phyloP scores from a whole-genome alignment of 78 protist species.

The Emiliania huxleyi region DNA sequence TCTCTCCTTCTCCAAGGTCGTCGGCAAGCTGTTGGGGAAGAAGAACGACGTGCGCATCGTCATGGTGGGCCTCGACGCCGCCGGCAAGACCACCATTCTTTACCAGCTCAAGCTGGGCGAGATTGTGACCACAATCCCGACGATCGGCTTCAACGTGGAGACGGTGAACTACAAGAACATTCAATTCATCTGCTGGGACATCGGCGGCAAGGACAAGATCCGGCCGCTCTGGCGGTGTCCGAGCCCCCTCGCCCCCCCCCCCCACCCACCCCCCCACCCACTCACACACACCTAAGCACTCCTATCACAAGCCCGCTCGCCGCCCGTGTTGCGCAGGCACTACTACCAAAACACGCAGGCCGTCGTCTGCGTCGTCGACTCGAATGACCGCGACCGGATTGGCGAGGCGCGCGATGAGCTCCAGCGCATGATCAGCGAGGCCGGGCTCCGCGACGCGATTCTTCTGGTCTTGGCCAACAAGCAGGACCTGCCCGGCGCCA shows the following conservation, averaged over 20 bases:
- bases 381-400: slow-evolving; percentile 83
- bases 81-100: too few species aligned
- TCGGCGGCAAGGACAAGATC: slow-evolving; percentile 94
- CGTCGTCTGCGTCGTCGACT: slow-evolving; percentile 89
- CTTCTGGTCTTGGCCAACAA: slow-evolving; percentile 86
- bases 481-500: slow-evolving; percentile 60
- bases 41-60: too few species aligned
- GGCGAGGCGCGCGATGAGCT: slow-evolving; percentile 82
- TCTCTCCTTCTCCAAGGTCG: too few species aligned
- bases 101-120: too few species aligned
- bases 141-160: slow-evolving; percentile 89
- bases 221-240: slow-evolving; percentile 85
- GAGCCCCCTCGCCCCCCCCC: too few species aligned
- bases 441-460: slow-evolving; percentile 68
- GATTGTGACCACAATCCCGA: too few species aligned
- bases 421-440: slow-evolving; percentile 63
- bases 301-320: too few species aligned
- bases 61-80: too few species aligned
- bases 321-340: too few species aligned
- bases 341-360: slow-evolving; percentile 87
- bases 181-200: slow-evolving; percentile 87
- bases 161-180: slow-evolving; percentile 83
- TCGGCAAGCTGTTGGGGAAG: too few species aligned
- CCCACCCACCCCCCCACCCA: too few species aligned
- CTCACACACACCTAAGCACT: too few species aligned